Evolutionary conservation across 352 stramenopile species (phyloP).

Genomic region (Globisporangium lucens): DNA sequence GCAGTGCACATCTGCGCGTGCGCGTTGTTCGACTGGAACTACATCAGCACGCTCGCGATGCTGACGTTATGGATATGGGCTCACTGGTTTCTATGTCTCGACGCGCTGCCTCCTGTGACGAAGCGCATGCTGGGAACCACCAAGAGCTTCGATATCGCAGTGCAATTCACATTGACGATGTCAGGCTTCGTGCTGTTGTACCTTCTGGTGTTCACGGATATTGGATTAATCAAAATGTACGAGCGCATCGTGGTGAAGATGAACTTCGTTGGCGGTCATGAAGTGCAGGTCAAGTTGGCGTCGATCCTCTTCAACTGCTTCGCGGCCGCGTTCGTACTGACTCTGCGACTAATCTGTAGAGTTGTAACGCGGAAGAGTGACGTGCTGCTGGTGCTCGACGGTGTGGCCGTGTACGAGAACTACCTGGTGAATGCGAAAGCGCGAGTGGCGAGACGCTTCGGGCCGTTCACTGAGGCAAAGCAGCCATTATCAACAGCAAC

Average conservation of each 20-base stretch:
- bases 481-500: too few relatives aligned
- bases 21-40: conserved; percentile 20
- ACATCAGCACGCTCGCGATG: not conserved
- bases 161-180: conserved; percentile 4
- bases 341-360: conserved; percentile 21
- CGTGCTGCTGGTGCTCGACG: conserved; percentile 25
- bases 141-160: not conserved
- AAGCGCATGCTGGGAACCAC: conserved; percentile 15
- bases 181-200: not conserved
- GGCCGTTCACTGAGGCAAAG: conserved; percentile 26
- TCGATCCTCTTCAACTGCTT: conserved; percentile 26
- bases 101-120: conserved; percentile 25
- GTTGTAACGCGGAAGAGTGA: conserved; percentile 8
- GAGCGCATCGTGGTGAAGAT: not conserved
- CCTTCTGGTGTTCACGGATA: not conserved
- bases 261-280: not conserved
- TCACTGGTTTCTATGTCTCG: conserved; percentile 23
- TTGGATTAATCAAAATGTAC: not conserved
- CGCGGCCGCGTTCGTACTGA: conserved; percentile 15
- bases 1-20: conserved; percentile 4
- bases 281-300: conserved; percentile 16
- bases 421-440: conserved; percentile 37
- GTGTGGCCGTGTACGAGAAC: conserved; percentile 21
- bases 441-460: conserved; percentile 53
- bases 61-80: conserved; percentile 24